Percentiles rank a stretch among this genome's conserved stretches.
Evolutionary conservation across 2,329 filamentous ascomycete genomes (phyloP).

Genomic region (Aspergillus sp.): DNA sequence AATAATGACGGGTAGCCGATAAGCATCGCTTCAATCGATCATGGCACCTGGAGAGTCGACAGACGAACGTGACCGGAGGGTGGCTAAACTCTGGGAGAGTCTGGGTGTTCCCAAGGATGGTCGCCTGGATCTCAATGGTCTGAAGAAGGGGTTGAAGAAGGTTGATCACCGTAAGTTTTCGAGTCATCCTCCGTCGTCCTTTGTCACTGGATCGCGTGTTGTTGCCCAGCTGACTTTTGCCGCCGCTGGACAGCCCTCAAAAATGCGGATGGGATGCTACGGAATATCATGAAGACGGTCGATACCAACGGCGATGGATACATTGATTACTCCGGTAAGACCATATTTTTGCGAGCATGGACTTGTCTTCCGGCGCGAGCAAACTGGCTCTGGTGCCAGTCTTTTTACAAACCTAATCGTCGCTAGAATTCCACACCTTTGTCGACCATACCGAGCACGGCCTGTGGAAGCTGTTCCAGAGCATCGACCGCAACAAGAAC

Average conservation of each 20-base stretch:
- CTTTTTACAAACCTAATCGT: slow-evolving; percentile 21
- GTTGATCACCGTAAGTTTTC: slow-evolving; percentile 83
- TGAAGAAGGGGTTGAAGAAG: slow-evolving; percentile 79
- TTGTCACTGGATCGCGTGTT: slow-evolving; percentile 14
- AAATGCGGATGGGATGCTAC: slow-evolving; percentile 84
- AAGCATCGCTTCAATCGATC: slow-evolving; percentile 47
- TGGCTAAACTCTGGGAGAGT: slow-evolving; percentile 79
- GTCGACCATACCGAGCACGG: slow-evolving; percentile 84
- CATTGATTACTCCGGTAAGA: slow-evolving; percentile 84
- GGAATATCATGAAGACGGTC: slow-evolving; percentile 75
- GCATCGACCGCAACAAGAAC: slow-evolving; percentile 82
- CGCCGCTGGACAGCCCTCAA: slow-evolving; percentile 63
- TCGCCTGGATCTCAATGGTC: slow-evolving; percentile 76
- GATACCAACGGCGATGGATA: slow-evolving; percentile 84
- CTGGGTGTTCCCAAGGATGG: slow-evolving; percentile 76
- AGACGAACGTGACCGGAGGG: slow-evolving; percentile 74
- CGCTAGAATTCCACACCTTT: slow-evolving; percentile 80
- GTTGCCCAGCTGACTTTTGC: slow-evolving; percentile 20
- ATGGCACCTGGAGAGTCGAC: slow-evolving; percentile 71
- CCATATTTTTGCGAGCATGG: slow-evolving; percentile 15
- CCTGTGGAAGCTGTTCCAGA: slow-evolving; percentile 75
- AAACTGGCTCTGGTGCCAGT: slow-evolving; percentile 17
- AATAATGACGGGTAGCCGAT: slow-evolving; percentile 47
- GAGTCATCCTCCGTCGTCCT: slow-evolving; percentile 14
- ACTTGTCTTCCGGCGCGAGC: slow-evolving; percentile 7